Conservation (phyloP, 2,329 filamentous ascomycete genomes). For the Alternaria hordeiaustralica region DNA sequence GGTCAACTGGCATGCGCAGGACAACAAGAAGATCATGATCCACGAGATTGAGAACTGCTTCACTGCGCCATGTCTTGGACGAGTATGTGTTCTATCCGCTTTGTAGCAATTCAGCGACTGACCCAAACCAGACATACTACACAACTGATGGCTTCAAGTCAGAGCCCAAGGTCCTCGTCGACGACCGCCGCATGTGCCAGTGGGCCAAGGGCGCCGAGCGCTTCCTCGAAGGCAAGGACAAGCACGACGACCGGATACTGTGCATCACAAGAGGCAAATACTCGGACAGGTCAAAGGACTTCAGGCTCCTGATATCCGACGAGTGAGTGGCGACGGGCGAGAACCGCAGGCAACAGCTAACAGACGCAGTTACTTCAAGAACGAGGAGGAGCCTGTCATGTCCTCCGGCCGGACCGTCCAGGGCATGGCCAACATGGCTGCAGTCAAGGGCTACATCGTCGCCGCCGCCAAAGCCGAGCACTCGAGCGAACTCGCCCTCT, state of each 20-base stretch:
- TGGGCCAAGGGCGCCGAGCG: slow-evolving; percentile 82
- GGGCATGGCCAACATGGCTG: slow-evolving; percentile 81
- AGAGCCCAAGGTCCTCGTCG: slow-evolving; percentile 67
- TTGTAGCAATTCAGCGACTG: slow-evolving; percentile 4
- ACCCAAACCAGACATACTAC: slow-evolving; percentile 62
- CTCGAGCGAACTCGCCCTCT: slow-evolving; percentile 90
- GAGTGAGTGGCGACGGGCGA: slow-evolving; percentile 49
- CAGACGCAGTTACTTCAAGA: slow-evolving; percentile 67
- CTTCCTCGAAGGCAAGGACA: slow-evolving; percentile 71
- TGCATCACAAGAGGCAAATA: slow-evolving; percentile 80
- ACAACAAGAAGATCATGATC: slow-evolving; percentile 86
- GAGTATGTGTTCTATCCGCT: slow-evolving; percentile 55
- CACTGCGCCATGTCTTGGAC: slow-evolving; percentile 49
- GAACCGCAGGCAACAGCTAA: slow-evolving; percentile 18
- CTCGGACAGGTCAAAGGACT: slow-evolving; percentile 74
- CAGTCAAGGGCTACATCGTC: slow-evolving; percentile 85
- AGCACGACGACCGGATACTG: slow-evolving; percentile 74
- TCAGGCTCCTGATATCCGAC: slow-evolving; percentile 81
- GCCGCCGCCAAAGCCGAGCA: slow-evolving; percentile 79
- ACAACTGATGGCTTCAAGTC: slow-evolving; percentile 85
- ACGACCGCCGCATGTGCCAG: slow-evolving; percentile 76
- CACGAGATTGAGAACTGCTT: slow-evolving; percentile 58
- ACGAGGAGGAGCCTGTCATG: slow-evolving; percentile 74
- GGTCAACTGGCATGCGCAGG: slow-evolving; percentile 80
- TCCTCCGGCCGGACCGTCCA: slow-evolving; percentile 75